phyloP scores from a whole-genome alignment of 192 early-diverging fungal species.

The Chytriomyces hyalinus region DNA sequence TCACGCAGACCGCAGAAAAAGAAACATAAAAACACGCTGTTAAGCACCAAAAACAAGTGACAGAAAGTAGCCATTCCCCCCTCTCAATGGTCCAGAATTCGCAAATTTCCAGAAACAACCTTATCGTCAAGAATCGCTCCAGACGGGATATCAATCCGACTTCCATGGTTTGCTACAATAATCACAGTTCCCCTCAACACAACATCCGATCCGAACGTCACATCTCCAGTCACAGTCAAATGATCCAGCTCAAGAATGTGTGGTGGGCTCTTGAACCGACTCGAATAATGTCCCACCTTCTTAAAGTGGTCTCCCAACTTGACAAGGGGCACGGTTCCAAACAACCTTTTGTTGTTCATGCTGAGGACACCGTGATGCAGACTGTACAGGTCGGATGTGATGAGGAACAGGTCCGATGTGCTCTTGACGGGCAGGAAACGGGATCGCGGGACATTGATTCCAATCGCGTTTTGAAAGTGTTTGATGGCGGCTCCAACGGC shows the following conservation, averaged over 20 bases:
- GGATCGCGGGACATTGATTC: slow-evolving; percentile 96
- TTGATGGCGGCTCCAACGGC: slow-evolving; percentile 99
- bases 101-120: slow-evolving; percentile 95
- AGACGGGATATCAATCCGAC: slow-evolving; percentile 95
- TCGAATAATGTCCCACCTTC: slow-evolving; percentile 88
- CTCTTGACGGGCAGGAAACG: slow-evolving; percentile 99
- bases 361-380: slow-evolving; percentile 90
- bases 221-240: slow-evolving; percentile 97
- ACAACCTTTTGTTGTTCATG: slow-evolving; percentile 92
- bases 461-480: slow-evolving; percentile 92
- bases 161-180: slow-evolving; percentile 98
- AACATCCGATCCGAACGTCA: slow-evolving; percentile 94
- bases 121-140: slow-evolving; percentile 96
- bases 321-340: slow-evolving; percentile 89
- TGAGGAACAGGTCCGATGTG: slow-evolving; percentile 94
- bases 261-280: slow-evolving; percentile 90
- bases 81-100: slow-evolving; percentile 67
- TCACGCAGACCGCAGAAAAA: no score
- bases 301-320: slow-evolving; percentile 99
- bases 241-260: slow-evolving; percentile 98
- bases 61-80: not conserved
- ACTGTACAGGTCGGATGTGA: slow-evolving; percentile 93
- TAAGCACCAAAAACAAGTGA: not conserved
- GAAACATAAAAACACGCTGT: not conserved
- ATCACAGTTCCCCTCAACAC: slow-evolving; percentile 91